Evolutionary conservation across 176 grass and related monocot species (phyloP), one percentile per base, ranked within the genome.

Genomic region (Leersia perrieri): DNA sequence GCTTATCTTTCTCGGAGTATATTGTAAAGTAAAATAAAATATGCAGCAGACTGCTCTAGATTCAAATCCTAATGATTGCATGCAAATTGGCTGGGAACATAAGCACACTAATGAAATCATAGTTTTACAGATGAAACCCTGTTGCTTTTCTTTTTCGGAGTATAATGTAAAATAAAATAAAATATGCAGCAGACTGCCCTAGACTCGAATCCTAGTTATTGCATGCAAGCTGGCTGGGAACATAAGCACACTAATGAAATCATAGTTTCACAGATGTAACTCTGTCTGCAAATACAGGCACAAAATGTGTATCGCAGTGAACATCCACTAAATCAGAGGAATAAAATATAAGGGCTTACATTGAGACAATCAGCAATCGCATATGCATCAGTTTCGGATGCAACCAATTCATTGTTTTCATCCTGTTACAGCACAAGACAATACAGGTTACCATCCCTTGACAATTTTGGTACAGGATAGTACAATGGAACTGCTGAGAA

Each of bases 361-460:
- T 55, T 84, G 23, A 98, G 90, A 53, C 67, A 88, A 86, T 98
- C 92, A 77, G 90, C 96, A 84, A 98, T 86, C 11, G 83, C 84
- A 76, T 73, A 98, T 44, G 88, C 96, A 77, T 89, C 92, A 64
- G 90, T 87, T 85, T 98, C 92, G 64, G 77, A 89, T 49, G 86
- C 96, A 70, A 93, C 86, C 72, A 90, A 67, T 67, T 98, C 88
- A 38, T 80, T 89, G 39, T 91, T 93, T 81, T 91, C 90, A 25
- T 98, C 90, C 92, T 95, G 82, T 87, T 60, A 66, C 61, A 33
- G 13, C 38, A 78, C 33, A 80, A 57, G 22, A 58, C 68, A 80
- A 80, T 33, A 84, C 28, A 58, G 57, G 66, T 16, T 67, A 58
- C 44, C 44, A 71, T 61, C 30, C 9, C 8, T 51, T 29, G 40